Percentiles rank a stretch among this genome's conserved stretches.
These are phyloP conservation scores for Polytrichum formosum DNA, from an alignment of 225 moss, liverwort and hornwort species.

Conservation along the genomic window DNA sequence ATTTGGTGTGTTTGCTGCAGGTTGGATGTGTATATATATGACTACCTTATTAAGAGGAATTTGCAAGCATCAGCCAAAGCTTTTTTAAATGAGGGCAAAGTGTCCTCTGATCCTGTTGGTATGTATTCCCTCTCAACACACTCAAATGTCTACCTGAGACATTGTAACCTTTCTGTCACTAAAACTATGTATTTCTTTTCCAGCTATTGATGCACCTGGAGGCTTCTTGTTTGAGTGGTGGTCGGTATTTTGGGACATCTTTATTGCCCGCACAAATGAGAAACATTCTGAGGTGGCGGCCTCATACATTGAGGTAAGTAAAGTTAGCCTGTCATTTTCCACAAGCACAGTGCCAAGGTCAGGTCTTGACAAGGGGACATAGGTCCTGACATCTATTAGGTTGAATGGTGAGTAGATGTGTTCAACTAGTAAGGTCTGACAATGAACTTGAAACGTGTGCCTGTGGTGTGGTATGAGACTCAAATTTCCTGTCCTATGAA, in stretches of 20 bases:
- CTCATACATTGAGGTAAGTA: slow-evolving; percentile 93
- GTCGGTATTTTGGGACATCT: slow-evolving; percentile 99
- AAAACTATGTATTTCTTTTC: slow-evolving; percentile 11
- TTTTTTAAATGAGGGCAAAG: slow-evolving; percentile 94
- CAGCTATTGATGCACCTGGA: slow-evolving; percentile 99
- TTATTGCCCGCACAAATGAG: slow-evolving; percentile 98
- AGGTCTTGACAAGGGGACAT: too few species aligned
- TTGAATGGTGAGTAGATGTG: too few species aligned
- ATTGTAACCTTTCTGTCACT: neutral
- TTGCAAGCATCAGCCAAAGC: slow-evolving; percentile 94
- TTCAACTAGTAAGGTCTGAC: too few species aligned
- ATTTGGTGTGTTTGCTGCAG: slow-evolving; percentile 31
- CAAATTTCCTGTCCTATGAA: too few species aligned
- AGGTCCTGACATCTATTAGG: too few species aligned
- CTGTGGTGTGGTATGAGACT: too few species aligned
- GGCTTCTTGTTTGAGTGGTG: slow-evolving; percentile 99
- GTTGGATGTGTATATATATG: slow-evolving; percentile 99
- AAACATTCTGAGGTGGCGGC: slow-evolving; percentile 99
- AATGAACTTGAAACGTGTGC: too few species aligned
- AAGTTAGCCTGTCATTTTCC: slow-evolving; percentile 3
- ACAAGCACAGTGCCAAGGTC: neutral
- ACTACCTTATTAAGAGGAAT: slow-evolving; percentile 95
- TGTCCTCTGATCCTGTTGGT: slow-evolving; percentile 98
- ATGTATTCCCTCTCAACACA: slow-evolving; percentile 15
- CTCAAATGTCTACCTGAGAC: neutral